A percentile compares a stretch with the other conserved stretches of the same genome.
These are phyloP conservation scores for Cladophialophora yegresii DNA, from an alignment of 2,329 filamentous ascomycete genomes.

Conservation along the genomic window DNA sequence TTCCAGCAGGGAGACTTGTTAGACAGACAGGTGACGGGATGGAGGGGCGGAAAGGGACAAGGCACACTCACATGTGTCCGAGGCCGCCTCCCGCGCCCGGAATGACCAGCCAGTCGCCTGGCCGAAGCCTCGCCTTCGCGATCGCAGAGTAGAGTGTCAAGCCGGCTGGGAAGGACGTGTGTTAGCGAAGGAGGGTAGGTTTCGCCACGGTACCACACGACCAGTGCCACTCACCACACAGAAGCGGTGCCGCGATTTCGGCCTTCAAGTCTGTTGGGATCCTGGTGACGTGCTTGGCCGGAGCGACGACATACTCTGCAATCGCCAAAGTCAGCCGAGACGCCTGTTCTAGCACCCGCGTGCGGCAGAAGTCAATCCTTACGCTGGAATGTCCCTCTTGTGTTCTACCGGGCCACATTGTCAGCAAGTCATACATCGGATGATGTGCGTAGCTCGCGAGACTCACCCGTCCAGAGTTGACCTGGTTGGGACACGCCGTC, in stretches of 20 bases:
- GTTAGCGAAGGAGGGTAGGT: neutral
- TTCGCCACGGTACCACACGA: neutral
- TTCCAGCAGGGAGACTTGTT: constrained; percentile 20
- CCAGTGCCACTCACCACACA: constrained; percentile 39
- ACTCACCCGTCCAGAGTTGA: constrained; percentile 43
- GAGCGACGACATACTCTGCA: constrained; percentile 42
- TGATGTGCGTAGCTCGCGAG: too few species aligned
- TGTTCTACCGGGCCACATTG: constrained; percentile 29
- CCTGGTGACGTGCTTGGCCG: constrained; percentile 42
- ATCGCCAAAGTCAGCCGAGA: neutral
- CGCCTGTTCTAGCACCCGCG: neutral
- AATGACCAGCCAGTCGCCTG: constrained; percentile 43
- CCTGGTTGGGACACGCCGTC: constrained; percentile 45
- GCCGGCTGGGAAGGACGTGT: constrained; percentile 27
- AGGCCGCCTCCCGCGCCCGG: constrained; percentile 44
- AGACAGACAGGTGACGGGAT: neutral
- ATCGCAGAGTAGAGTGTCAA: constrained; percentile 47
- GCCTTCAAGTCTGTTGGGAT: constrained; percentile 41
- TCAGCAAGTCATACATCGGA: neutral
- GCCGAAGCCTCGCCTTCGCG: constrained; percentile 42
- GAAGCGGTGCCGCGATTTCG: constrained; percentile 42
- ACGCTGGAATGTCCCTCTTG: constrained; percentile 44
- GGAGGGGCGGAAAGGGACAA: neutral
- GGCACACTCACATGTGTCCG: constrained; percentile 43
- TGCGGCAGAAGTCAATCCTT: neutral